Base-by-base conservation (phyloP, 352 stramenopile genomes). In the Phytophthora idaei region DNA sequence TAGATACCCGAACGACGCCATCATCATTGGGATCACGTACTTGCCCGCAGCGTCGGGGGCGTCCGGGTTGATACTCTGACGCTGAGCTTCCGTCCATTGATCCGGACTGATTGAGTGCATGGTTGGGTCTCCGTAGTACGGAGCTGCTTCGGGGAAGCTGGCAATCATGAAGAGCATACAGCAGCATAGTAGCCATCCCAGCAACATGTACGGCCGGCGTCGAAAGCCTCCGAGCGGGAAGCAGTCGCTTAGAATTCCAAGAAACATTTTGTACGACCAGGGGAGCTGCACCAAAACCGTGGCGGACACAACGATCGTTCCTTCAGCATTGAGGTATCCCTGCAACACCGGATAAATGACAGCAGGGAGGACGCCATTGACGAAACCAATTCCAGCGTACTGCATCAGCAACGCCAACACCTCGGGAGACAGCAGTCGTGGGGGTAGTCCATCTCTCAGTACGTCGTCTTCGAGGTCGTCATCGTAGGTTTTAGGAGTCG, bases 11-110 rank as follows among this genome's bases (percentile, higher is more conserved):
- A 89, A 82, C 1, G 78, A 67, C 8, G 81, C 78, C 29, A 91
- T 60, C 80, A 89, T 89, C 80, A 90, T 88, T 9, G 71, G 75
- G 21, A 89, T 66, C 32, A 90, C 71, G 45, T 83, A 87, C 42
- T 77, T 73, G 7, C 69, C 70, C 0, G 76, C 80, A 2, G 68
- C 63, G 61, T 83, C 64, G 3, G 72, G 69, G 3, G 79, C 75
- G 5, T 49, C 29, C 1, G 49, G 11, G 57, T 88, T 86, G 61
- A 86, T 73, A 21, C 44, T 80, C 14, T 57, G 49, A 28, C 44
- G 52, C 44, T 80, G 61, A 2, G 51, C 64, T 5, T 57, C 37
- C 0, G 73, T 80, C 64, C 69, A 78, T 41, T 73, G 10, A 5
- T 67, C 59, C 1, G 56, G 56, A 31, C 50, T 74, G 41, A 61